Conservation (phyloP, 768 basidiomycete species). For the Tylopilus sp. region DNA sequence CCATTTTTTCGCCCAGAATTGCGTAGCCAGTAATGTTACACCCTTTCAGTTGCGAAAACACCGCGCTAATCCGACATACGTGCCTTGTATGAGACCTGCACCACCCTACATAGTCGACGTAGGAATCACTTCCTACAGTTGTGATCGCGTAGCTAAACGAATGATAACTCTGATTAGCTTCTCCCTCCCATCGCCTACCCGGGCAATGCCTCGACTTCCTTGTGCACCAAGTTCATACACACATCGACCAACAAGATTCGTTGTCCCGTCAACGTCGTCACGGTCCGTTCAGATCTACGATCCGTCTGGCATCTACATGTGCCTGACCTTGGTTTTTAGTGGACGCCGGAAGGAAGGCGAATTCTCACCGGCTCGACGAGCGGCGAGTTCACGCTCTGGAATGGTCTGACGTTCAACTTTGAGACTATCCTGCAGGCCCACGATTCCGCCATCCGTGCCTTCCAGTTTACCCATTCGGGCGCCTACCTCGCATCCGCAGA, state of each 20-base stretch:
- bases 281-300: constrained; percentile 52
- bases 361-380: constrained; percentile 93
- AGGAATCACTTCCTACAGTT: constrained; percentile 30
- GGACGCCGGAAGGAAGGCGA: constrained; percentile 95
- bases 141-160: constrained; percentile 23
- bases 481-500: constrained; percentile 90
- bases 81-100: constrained; percentile 75
- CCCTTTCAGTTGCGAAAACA: constrained; percentile 62
- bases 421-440: constrained; percentile 99
- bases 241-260: constrained; percentile 98
- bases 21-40: background rate
- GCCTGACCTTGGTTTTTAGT: constrained; percentile 44
- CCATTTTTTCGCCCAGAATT: too few relatives aligned
- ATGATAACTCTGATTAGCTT: constrained; percentile 51
- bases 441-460: constrained; percentile 88
- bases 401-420: constrained; percentile 98
- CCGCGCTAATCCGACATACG: constrained; percentile 74
- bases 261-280: constrained; percentile 94
- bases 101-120: constrained; percentile 91
- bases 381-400: constrained; percentile 99
- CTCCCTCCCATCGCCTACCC: constrained; percentile 91
- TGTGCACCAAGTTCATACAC: constrained; percentile 97
- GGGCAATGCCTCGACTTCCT: constrained; percentile 85
- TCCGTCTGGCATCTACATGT: background rate
- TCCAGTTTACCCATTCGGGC: constrained; percentile 92